Evolutionary conservation across 192 early-diverging fungal genomes (phyloP).

Genomic region (Podila epigama): DNA sequence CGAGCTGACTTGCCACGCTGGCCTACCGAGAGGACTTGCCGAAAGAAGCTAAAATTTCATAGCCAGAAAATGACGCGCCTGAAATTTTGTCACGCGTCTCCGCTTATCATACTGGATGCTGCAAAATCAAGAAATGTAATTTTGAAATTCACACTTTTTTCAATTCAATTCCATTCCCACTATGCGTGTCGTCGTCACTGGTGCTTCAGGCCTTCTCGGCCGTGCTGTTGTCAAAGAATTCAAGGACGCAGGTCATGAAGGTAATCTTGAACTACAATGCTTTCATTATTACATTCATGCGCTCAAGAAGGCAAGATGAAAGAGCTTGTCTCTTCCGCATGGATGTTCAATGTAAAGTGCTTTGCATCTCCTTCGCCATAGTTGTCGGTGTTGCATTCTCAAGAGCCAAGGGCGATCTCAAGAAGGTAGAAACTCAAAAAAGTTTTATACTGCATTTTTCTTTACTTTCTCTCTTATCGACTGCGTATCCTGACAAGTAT

Average conservation of each 20-base stretch:
- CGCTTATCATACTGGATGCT: no score
- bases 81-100: no score
- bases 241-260: constrained; percentile 57
- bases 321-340: background rate
- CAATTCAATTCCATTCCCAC: background rate
- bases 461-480: background rate
- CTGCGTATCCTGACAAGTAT: background rate
- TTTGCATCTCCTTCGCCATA: constrained; percentile 6
- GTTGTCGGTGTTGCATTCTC: constrained; percentile 80
- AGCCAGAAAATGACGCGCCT: no score
- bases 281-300: background rate
- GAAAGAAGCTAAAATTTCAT: no score
- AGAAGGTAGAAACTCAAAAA: constrained; percentile 50
- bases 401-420: constrained; percentile 59
- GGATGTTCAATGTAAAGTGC: background rate
- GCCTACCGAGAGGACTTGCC: no score
- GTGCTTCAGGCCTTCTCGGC: constrained; percentile 85
- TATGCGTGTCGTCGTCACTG: constrained; percentile 78
- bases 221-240: constrained; percentile 71
- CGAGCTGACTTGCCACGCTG: no score
- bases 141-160: background rate
- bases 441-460: background rate
- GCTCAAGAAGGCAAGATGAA: background rate
- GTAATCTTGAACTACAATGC: constrained; percentile 21
- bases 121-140: no score